Evolutionary conservation across 331 rosid species (phyloP).

Genomic region (Quercus tomentella): DNA sequence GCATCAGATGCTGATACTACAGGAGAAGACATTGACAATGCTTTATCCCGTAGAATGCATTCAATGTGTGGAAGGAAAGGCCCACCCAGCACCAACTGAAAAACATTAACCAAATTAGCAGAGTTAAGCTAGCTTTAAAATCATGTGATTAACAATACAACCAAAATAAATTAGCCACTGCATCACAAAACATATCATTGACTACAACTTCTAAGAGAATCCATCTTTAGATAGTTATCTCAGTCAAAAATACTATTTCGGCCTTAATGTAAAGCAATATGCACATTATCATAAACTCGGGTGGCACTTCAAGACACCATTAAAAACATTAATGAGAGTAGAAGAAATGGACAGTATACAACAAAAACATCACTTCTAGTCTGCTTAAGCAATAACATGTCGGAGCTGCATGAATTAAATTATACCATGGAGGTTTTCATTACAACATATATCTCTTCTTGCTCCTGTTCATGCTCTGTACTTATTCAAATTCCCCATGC

Average conservation of each 20-base stretch:
- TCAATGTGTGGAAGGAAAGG: conserved; percentile 78
- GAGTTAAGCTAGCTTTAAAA: conserved; percentile 3
- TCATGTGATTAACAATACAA: background rate
- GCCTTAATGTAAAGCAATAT: background rate
- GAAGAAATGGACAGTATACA: background rate
- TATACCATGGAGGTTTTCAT: background rate
- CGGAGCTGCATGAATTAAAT: background rate
- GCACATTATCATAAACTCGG: background rate
- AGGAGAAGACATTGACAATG: conserved; percentile 51
- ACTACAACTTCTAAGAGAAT: background rate
- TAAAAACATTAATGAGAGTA: background rate
- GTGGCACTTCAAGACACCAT: background rate
- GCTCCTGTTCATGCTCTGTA: background rate
- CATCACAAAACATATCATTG: background rate
- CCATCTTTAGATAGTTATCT: background rate
- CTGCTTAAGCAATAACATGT: background rate
- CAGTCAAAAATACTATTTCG: background rate
- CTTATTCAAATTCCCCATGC: background rate
- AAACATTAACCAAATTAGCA: conserved; percentile 3
- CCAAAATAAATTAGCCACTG: background rate
- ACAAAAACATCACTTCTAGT: background rate
- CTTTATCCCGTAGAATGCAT: conserved; percentile 65
- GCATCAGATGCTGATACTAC: conserved; percentile 58
- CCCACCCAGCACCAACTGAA: conserved; percentile 79
- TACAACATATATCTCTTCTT: background rate